Base-by-base conservation (phyloP, 768 basidiomycete species). In the Tulasnella sp. region DNA sequence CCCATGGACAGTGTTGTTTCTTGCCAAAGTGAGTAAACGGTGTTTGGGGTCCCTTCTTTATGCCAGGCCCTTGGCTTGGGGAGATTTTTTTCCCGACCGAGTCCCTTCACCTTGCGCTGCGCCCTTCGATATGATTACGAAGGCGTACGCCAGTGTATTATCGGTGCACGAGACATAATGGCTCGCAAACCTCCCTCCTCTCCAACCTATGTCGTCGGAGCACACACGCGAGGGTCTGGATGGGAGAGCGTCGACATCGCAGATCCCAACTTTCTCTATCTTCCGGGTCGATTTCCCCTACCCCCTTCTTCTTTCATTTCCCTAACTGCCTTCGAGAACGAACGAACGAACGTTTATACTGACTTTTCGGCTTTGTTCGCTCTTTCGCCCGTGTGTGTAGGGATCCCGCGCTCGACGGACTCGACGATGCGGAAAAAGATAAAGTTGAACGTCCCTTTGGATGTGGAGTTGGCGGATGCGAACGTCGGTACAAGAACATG, bases 401-500 rank as follows among this genome's bases (percentile, higher is more conserved):
- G 52, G 75, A 79, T 49, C 79, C 79, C n/a, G 54, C 72, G 5
- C 69, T 79, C 17, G 79, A 80, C 38, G 84, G 84, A 0, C 77
- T 85, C 42, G 81, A 82, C 8, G 91, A 94, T 81, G 87, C 89
- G 71, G 94, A 97, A 83, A 94, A 94, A 0, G 94, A 96, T 84
- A 87, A 90, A 76, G 85, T 92, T 14, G 84, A 93, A 72, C 85
- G 93, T 49, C 96, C 96, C 3, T 98, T 93, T 81, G 92, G 93
- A 0, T 98, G 96, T 79, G 91, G 93, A 7, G 92, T 96, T 6
- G 92, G 93, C 25, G 83, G 83, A 36, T 86, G 85, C 80, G 83
- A 79, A 37, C 88, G 96, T 81, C 83, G 96, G 81, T 99, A 98
- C 85, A 96, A 98, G 88, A 98, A 99, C 82, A 97, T 98, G 96